Percentiles rank a stretch among this genome's conserved stretches.
These are phyloP conservation scores for Malassezia nana DNA, from an alignment of 1,284 basidiomycete genomes.

Conservation along the genomic window DNA sequence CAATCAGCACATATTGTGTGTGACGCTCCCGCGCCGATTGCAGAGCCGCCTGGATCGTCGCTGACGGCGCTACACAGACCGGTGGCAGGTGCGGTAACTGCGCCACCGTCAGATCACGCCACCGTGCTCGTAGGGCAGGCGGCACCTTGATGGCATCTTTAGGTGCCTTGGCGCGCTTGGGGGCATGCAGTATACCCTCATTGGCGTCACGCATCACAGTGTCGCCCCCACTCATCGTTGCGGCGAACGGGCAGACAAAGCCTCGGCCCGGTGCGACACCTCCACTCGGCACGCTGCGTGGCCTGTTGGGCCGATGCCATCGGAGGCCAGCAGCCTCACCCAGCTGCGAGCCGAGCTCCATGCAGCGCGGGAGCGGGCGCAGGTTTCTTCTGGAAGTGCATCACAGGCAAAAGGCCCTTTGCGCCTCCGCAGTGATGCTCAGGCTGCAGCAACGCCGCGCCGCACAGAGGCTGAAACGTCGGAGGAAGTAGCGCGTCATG, in stretches of 20 bases:
- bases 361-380: slow-evolving; percentile 17
- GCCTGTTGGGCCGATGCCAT: neutral
- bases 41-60: slow-evolving; percentile 4
- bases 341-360: slow-evolving; percentile 28
- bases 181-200: neutral
- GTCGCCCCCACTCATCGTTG: slow-evolving; percentile 4
- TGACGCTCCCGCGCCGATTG: slow-evolving; percentile 8
- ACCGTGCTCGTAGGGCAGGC: neutral
- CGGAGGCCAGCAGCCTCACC: slow-evolving; percentile 21
- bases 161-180: neutral
- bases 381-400: neutral
- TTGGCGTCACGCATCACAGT: neutral
- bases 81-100: slow-evolving; percentile 9
- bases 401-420: neutral
- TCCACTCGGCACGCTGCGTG: neutral
- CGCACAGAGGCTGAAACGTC: neutral
- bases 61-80: neutral
- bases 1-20: slow-evolving; percentile 11
- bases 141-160: neutral
- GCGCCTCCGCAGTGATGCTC: neutral
- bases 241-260: neutral
- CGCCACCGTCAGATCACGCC: slow-evolving; percentile 1
- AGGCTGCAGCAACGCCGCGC: neutral
- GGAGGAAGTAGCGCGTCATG: slow-evolving; percentile 47
- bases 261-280: neutral